Conservation (phyloP, 2,329 filamentous ascomycete genomes). For the Cercospora sojina region DNA sequence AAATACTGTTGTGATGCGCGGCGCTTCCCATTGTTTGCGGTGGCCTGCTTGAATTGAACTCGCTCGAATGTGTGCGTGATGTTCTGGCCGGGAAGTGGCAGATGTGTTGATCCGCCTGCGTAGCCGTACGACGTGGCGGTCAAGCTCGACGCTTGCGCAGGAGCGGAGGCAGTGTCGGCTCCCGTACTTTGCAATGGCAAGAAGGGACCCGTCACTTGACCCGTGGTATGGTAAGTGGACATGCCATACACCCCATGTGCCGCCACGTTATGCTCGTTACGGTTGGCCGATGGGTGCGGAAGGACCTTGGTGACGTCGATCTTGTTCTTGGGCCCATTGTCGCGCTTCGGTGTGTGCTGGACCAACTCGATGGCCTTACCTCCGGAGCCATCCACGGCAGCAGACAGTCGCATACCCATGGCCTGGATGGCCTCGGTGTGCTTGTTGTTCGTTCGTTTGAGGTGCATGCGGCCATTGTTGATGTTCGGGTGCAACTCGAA, state of each 20-base stretch:
- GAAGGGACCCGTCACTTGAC: constrained; percentile 40
- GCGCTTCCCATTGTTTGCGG: constrained; percentile 89
- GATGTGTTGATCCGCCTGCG: constrained; percentile 22
- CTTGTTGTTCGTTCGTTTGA: constrained; percentile 49
- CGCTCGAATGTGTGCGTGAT: constrained; percentile 72
- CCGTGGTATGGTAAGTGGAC: constrained; percentile 42
- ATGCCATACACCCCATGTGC: constrained; percentile 40
- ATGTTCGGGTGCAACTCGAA: constrained; percentile 68
- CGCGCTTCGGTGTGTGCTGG: constrained; percentile 87
- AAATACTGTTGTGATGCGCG: constrained; percentile 90
- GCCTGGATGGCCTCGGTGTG: constrained; percentile 60
- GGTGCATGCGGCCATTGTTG: constrained; percentile 57
- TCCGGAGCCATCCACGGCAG: constrained; percentile 72
- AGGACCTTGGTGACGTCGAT: constrained; percentile 69
- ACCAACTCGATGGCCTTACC: constrained; percentile 79
- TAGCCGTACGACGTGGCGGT: constrained; percentile 24
- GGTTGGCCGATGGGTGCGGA: constrained; percentile 59
- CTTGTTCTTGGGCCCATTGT: constrained; percentile 77
- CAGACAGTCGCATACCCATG: constrained; percentile 82
- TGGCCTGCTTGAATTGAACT: constrained; percentile 92
- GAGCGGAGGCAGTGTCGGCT: constrained; percentile 25
- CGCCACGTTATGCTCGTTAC: constrained; percentile 39
- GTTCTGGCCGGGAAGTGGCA: constrained; percentile 33
- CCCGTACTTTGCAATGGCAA: constrained; percentile 44
- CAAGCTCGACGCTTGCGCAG: constrained; percentile 16